Percentiles rank a stretch among this genome's conserved stretches.
phyloP scores from a whole-genome alignment of 2,329 filamentous ascomycete species.

The Didymella lethalis region DNA sequence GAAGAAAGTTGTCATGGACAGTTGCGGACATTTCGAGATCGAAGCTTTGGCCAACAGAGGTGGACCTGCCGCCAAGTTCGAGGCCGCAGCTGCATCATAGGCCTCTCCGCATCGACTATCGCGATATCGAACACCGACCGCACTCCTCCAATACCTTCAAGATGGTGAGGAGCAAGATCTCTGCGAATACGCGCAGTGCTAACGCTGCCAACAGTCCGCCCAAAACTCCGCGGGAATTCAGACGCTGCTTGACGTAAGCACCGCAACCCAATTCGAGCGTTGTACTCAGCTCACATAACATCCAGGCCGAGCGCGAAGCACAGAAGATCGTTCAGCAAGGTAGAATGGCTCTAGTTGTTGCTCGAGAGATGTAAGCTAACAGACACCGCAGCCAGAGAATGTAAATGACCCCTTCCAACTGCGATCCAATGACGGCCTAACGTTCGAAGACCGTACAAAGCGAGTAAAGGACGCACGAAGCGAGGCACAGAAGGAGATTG shows the following conservation, averaged over 20 bases:
- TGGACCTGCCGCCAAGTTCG: slow-evolving; percentile 33
- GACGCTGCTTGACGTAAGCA: slow-evolving; percentile 93
- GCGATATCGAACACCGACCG: slow-evolving; percentile 31
- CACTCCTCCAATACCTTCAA: slow-evolving; percentile 25
- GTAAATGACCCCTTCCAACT: slow-evolving; percentile 58
- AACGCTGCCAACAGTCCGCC: slow-evolving; percentile 72
- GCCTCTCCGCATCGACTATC: slow-evolving; percentile 30
- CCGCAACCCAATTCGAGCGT: slow-evolving; percentile 35
- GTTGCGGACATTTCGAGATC: slow-evolving; percentile 26
- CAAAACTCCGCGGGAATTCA: slow-evolving; percentile 99
- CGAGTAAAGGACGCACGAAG: slow-evolving; percentile 94
- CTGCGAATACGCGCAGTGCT: slow-evolving; percentile 20
- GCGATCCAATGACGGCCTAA: slow-evolving; percentile 30
- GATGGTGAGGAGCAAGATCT: slow-evolving; percentile 31
- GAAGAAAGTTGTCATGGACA: slow-evolving; percentile 13
- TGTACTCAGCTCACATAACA: slow-evolving; percentile 49
- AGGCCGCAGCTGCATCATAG: slow-evolving; percentile 35
- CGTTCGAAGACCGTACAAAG: slow-evolving; percentile 81
- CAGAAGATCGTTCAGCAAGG: slow-evolving; percentile 99
- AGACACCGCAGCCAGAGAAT: slow-evolving; percentile 75
- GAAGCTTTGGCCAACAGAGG: slow-evolving; percentile 44
- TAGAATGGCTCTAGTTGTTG: slow-evolving; percentile 50
- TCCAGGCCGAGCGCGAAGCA: slow-evolving; percentile 92
- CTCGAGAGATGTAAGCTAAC: slow-evolving; percentile 25
- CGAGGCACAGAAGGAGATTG: slow-evolving; percentile 97